phyloP scores from a whole-genome alignment of 495 filamentous ascomycete genomes.

The Penicillium samsonianum region DNA sequence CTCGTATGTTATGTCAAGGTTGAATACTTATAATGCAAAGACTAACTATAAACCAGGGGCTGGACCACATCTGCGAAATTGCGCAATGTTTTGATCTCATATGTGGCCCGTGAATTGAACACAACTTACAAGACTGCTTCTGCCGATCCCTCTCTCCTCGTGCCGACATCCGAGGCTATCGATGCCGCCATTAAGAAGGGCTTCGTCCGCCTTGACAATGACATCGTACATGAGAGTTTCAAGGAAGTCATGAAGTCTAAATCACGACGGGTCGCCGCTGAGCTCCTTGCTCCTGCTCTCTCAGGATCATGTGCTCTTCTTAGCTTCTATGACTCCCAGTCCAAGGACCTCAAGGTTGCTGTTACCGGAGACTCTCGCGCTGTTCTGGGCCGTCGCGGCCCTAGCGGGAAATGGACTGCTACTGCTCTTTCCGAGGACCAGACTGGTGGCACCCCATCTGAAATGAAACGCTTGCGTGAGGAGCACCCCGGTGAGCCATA shows the following conservation, averaged over 20 bases:
- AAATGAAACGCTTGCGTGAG: conserved; percentile 75
- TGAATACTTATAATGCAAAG: background rate
- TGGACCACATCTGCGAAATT: conserved; percentile 99
- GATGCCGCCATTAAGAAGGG: conserved; percentile 91
- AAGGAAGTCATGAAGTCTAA: conserved; percentile 84
- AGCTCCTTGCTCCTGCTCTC: conserved; percentile 86
- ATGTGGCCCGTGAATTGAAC: conserved; percentile 93
- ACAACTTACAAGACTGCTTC: conserved; percentile 79
- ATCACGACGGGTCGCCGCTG: conserved; percentile 82
- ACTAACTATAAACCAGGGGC: conserved; percentile 57
- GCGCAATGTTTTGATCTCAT: conserved; percentile 85
- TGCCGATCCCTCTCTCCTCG: conserved; percentile 56
- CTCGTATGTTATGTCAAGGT: conserved; percentile 56
- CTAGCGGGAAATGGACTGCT: conserved; percentile 89
- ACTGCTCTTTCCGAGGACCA: conserved; percentile 88
- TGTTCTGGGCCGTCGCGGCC: conserved; percentile 77
- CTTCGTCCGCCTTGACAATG: conserved; percentile 84
- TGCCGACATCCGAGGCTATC: conserved; percentile 69
- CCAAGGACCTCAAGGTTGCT: conserved; percentile 82
- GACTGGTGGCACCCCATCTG: conserved; percentile 81
- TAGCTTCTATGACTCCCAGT: conserved; percentile 89
- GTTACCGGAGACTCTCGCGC: conserved; percentile 94
- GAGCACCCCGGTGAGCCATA: conserved; percentile 86
- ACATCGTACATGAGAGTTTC: conserved; percentile 89
- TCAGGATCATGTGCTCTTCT: conserved; percentile 95